These are phyloP conservation scores for Pseudopyricularia javanii DNA, from an alignment of 2,329 filamentous ascomycete species.

Conservation along the genomic window DNA sequence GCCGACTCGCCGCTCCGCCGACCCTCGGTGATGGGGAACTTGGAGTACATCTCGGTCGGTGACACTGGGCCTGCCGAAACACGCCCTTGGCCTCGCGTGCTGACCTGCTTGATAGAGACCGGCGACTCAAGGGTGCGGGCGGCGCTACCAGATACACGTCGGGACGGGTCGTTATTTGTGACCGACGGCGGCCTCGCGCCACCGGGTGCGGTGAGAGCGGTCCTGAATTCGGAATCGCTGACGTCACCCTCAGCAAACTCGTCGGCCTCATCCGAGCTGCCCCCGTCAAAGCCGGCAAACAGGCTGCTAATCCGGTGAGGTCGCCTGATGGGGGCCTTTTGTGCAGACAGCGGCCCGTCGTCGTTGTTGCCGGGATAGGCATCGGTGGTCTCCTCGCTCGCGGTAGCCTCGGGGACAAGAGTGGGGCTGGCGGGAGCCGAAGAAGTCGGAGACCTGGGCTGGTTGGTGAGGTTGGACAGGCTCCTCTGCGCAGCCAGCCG, in stretches of 20 bases:
- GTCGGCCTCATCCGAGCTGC: conserved; percentile 54
- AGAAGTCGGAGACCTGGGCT: conserved; percentile 35
- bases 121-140: not conserved
- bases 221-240: conserved; percentile 57
- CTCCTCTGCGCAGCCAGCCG: conserved; percentile 35
- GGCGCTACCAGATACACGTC: not conserved
- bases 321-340: conserved; percentile 48
- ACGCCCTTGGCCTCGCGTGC: not conserved
- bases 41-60: conserved; percentile 31
- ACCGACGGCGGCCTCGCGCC: not conserved
- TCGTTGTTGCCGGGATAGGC: conserved; percentile 72
- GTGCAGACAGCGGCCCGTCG: conserved; percentile 55
- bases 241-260: conserved; percentile 47
- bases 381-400: conserved; percentile 37
- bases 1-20: conserved; percentile 9
- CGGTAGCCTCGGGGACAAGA: not conserved
- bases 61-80: not conserved
- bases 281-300: conserved; percentile 73
- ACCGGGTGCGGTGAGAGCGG: conserved; percentile 48
- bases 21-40: conserved; percentile 21
- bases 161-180: not conserved
- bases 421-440: conserved; percentile 11
- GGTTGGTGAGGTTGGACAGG: conserved; percentile 32
- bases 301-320: conserved; percentile 70
- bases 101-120: not conserved